Conservation (phyloP, 1,284 basidiomycete species). For the Chiua sp. region DNA sequence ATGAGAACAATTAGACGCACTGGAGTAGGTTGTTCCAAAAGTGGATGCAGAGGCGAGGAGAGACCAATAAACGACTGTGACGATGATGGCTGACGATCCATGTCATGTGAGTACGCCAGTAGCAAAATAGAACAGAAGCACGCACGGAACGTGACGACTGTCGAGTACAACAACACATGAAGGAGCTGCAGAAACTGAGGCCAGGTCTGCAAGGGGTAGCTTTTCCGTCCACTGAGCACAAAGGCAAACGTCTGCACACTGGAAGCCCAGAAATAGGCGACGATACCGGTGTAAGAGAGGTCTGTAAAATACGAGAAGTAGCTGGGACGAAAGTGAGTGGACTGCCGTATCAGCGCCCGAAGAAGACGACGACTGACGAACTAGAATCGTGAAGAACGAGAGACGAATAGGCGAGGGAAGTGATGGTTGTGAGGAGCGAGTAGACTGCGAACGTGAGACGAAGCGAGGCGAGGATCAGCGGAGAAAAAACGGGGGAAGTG, state of each 20-base stretch:
- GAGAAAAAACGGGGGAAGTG: conserved; percentile 62
- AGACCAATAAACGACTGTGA: conserved; percentile 71
- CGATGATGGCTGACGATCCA: conserved; percentile 54
- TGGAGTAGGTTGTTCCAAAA: conserved; percentile 43
- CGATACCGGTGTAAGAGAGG: conserved; percentile 65
- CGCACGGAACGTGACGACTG: conserved; percentile 66
- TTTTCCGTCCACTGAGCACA: conserved; percentile 35
- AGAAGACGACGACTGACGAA: conserved; percentile 34
- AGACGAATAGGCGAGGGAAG: conserved; percentile 47
- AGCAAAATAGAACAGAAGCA: conserved; percentile 12
- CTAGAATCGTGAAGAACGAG: conserved; percentile 34
- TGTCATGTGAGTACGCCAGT: neutral
- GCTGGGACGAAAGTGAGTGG: conserved; percentile 37
- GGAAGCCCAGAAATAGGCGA: conserved; percentile 65
- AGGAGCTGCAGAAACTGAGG: conserved; percentile 58
- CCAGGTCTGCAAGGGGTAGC: conserved; percentile 67
- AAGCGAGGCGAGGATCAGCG: conserved; percentile 49
- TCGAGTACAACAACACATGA: conserved; percentile 59
- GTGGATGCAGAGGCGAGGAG: conserved; percentile 52
- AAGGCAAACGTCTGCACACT: conserved; percentile 59
- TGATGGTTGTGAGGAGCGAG: conserved; percentile 51
- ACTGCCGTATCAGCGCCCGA: neutral
- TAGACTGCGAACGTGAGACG: conserved; percentile 60
- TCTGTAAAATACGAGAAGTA: conserved; percentile 69
- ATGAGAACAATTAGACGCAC: conserved; percentile 36